Percentiles rank a stretch among this genome's conserved stretches.
Conservation (phyloP, 768 basidiomycete species). For the Tulasnella sp. region DNA sequence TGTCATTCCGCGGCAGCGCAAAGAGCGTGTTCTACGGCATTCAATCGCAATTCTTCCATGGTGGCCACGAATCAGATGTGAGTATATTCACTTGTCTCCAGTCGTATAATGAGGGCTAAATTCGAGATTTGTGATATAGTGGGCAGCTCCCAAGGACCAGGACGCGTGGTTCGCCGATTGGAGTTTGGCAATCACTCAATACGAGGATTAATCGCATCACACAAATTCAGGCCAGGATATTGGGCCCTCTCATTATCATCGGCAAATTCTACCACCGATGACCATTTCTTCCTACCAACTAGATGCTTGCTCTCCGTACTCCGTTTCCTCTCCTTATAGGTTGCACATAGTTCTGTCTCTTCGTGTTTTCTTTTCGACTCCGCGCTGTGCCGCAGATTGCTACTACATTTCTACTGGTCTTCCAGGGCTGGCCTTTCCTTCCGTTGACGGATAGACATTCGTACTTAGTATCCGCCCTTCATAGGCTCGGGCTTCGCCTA, state of each 20-base stretch:
- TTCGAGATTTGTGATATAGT: background rate
- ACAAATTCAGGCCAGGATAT: background rate
- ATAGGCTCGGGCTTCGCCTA: background rate
- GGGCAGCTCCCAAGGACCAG: constrained; percentile 24
- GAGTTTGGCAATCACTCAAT: constrained; percentile 14
- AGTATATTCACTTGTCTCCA: background rate
- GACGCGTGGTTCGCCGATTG: constrained; percentile 22
- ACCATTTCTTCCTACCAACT: background rate
- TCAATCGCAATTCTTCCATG: constrained; percentile 11
- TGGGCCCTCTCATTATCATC: background rate
- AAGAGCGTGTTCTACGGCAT: background rate
- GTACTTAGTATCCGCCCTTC: background rate
- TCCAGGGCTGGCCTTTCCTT: background rate
- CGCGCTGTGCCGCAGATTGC: background rate
- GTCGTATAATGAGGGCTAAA: background rate
- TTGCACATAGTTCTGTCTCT: background rate
- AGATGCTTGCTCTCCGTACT: background rate
- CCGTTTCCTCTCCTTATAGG: background rate
- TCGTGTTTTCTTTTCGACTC: background rate
- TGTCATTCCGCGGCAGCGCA: background rate
- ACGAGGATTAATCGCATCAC: background rate
- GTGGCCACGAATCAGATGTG: constrained; percentile 11
- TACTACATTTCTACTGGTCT: background rate
- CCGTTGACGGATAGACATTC: background rate
- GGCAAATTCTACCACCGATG: background rate